Evolutionary conservation across 768 basidiomycete species (phyloP).

Genomic region (Trametes cinnabarina): DNA sequence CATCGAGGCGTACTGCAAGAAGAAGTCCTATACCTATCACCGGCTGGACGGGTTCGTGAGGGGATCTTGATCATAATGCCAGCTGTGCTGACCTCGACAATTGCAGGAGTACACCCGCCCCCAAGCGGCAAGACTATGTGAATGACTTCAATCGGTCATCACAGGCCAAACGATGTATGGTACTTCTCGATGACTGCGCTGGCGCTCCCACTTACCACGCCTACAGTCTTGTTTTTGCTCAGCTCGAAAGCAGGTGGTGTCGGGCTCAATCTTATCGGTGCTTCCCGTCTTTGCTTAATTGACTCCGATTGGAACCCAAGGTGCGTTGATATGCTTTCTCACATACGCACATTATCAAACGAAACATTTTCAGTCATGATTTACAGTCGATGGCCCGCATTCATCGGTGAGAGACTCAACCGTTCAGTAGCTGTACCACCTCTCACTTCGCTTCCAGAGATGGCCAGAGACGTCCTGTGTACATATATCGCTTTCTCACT

Average conservation of each 20-base stretch:
- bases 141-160: slow-evolving; percentile 82
- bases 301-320: slow-evolving; percentile 97
- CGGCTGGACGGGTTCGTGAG: slow-evolving; percentile 77
- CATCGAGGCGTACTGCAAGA: slow-evolving; percentile 81
- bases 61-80: background rate
- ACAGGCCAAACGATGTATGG: slow-evolving; percentile 68
- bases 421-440: background rate
- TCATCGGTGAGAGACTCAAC: slow-evolving; percentile 58
- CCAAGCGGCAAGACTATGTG: slow-evolving; percentile 83
- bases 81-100: background rate
- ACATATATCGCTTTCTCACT: slow-evolving; percentile 85
- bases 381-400: slow-evolving; percentile 97
- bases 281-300: slow-evolving; percentile 79
- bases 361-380: slow-evolving; percentile 61
- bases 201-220: background rate
- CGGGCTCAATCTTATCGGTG: slow-evolving; percentile 91
- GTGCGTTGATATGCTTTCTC: slow-evolving; percentile 33
- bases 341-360: no score
- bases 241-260: slow-evolving; percentile 96
- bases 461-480: slow-evolving; percentile 89
- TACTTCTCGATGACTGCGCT: slow-evolving; percentile 12
- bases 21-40: slow-evolving; percentile 70
- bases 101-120: slow-evolving; percentile 68
- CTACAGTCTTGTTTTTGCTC: slow-evolving; percentile 80
- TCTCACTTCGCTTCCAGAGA: slow-evolving; percentile 52